phyloP scores from a whole-genome alignment of 2,329 filamentous ascomycete species.

The Fusarium chaquense region DNA sequence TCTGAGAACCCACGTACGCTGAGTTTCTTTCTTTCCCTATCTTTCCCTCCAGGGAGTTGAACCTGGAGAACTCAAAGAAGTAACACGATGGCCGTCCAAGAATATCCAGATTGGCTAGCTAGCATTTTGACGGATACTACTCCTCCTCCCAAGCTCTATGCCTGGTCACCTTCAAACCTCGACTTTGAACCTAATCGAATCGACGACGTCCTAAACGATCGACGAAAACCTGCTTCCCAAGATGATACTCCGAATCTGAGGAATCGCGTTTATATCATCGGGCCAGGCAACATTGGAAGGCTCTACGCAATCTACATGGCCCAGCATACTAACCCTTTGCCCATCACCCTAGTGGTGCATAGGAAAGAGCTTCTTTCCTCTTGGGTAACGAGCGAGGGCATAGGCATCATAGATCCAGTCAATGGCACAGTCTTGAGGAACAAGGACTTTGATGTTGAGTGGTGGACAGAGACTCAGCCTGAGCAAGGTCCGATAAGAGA shows the following conservation, averaged over 20 bases:
- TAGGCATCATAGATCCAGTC: not conserved
- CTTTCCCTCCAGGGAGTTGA: not conserved
- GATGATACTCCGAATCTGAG: not conserved
- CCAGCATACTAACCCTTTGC: not conserved
- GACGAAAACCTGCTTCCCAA: accelerated
- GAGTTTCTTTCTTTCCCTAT: not conserved
- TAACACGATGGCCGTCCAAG: not conserved
- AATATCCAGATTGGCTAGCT: conserved; percentile 5
- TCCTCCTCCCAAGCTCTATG: conserved; percentile 2
- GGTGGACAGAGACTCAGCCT: conserved; percentile 16
- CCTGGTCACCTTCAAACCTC: conserved; percentile 13
- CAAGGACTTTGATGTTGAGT: conserved; percentile 12
- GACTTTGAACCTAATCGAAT: not conserved
- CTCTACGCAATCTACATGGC: conserved; percentile 16
- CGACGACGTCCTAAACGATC: not conserved
- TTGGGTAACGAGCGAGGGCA: not conserved
- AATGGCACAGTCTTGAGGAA: not conserved
- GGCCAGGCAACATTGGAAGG: conserved; percentile 13
- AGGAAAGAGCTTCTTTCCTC: conserved; percentile 8
- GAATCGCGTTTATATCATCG: conserved; percentile 5
- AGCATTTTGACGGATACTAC: not conserved
- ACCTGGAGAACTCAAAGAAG: not conserved
- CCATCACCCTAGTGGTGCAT: conserved; percentile 11
- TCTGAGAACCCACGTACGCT: not conserved
- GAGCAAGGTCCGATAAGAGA: conserved; percentile 11